Conservation (phyloP, 345 rosid species). For the Eucalyptus curtisii region DNA sequence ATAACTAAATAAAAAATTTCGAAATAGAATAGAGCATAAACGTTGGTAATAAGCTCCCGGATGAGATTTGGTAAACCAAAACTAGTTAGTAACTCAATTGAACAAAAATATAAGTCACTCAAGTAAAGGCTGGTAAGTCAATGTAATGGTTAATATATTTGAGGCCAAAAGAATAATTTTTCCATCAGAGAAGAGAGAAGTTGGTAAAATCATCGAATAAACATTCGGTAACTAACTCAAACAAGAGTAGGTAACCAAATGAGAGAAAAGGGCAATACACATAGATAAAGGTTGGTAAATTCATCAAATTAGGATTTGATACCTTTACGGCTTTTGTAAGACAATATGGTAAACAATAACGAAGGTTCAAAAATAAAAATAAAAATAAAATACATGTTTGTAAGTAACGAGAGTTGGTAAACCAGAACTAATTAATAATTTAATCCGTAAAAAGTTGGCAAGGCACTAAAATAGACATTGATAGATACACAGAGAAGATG, state of each 20-base stretch:
- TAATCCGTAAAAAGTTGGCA: background rate
- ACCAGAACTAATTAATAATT: background rate
- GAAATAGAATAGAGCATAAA: too few species aligned
- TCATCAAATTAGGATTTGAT: background rate
- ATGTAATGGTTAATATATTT: background rate
- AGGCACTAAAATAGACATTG: background rate
- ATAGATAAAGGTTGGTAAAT: background rate
- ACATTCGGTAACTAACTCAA: background rate
- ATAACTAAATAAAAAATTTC: background rate
- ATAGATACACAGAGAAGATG: background rate
- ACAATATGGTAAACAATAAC: too few species aligned
- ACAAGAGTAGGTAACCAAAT: background rate
- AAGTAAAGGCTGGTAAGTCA: background rate
- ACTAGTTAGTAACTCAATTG: background rate
- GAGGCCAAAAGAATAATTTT: background rate
- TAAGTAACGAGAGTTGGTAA: background rate
- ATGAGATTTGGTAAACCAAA: too few species aligned
- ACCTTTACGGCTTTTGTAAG: background rate
- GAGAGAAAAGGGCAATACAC: background rate
- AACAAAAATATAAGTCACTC: too few species aligned
- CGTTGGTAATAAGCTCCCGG: too few species aligned
- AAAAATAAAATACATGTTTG: background rate
- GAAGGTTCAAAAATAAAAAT: background rate
- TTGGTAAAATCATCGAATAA: background rate
- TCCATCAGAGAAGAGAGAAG: background rate